Evolutionary conservation across 768 basidiomycete species (phyloP), one percentile per base, ranked within the genome.

Genomic region (Tephrocybe rancida): DNA sequence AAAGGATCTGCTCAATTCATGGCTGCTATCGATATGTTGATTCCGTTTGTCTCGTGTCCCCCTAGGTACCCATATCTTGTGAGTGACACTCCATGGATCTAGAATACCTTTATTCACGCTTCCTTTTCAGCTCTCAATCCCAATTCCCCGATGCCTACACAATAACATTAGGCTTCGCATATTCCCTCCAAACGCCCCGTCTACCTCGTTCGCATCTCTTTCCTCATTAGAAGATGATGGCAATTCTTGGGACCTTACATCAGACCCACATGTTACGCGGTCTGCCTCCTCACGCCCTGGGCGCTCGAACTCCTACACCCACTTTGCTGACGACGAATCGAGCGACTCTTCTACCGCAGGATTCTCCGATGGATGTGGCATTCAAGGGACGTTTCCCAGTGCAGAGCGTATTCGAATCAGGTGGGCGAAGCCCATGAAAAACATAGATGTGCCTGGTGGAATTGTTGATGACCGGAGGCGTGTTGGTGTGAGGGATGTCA

Each of bases 301-400:
- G 11, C 81, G 86, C 29, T 69, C 81, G 1, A 77, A 77, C 46
- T 86, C 87, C 5, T 85, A 85, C 61, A 84, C 77, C 37, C 79
- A 87, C 61, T 84, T 90, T 62, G 90, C 90, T 0, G 90, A 92
- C 58, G 90, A 91, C 59, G 90, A 92, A 63, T 87, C 88, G 3
- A 88, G 87, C 35, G 90, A 91, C 63, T 86, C 88, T 1, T 85
- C 67, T 30, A 79, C 66, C 27, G 72, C 75, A 7, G 80, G 80
- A 1, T 76, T 82, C 54, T 70, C 82, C 16, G 85, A 87, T 38
- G 85, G 81, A 1, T 86, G 82, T 52, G 79, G 82, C 16, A 78
- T 90, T n/a, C 84, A 85, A 64, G 90, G 90, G 3, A 84, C 87
- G 1, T 92, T 92, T 61, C 88, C 86, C 0, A 88, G 86, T 44